phyloP scores from a whole-genome alignment of 2,329 filamentous ascomycete genomes.

The Pestalotiopsis sp. region DNA sequence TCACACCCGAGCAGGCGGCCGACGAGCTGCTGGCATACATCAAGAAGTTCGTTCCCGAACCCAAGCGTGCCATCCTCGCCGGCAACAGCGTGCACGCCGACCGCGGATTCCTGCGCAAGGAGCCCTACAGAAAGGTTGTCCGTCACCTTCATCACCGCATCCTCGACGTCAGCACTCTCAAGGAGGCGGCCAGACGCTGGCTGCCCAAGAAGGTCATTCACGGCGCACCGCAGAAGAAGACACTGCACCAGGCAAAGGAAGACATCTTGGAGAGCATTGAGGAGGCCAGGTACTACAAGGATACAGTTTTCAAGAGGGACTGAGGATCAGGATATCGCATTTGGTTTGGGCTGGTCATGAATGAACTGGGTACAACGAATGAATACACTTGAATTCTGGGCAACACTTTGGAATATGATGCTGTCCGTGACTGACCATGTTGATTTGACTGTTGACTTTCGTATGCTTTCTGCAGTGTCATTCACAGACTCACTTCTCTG shows the following conservation, averaged over 20 bases:
- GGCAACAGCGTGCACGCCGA: constrained; percentile 95
- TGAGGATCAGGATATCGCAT: background rate
- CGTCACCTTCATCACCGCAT: constrained; percentile 87
- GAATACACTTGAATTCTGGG: too few relatives aligned
- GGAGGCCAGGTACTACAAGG: constrained; percentile 83
- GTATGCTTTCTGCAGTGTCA: background rate
- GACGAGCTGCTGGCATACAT: constrained; percentile 78
- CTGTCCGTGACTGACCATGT: too few relatives aligned
- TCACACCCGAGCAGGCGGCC: constrained; percentile 73
- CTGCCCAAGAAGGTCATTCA: constrained; percentile 61
- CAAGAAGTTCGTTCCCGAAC: constrained; percentile 66
- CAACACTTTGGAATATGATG: too few relatives aligned
- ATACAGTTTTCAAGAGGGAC: constrained; percentile 60
- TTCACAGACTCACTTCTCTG: background rate
- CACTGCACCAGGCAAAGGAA: constrained; percentile 78
- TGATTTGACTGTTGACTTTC: background rate
- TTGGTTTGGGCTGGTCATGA: background rate
- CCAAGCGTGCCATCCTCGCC: constrained; percentile 71
- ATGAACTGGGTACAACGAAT: background rate
- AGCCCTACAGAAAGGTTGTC: constrained; percentile 73
- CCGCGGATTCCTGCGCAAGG: constrained; percentile 74
- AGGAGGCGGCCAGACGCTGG: constrained; percentile 89
- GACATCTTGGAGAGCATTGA: constrained; percentile 96
- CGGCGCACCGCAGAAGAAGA: constrained; percentile 71
- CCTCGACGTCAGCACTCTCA: constrained; percentile 88